These are phyloP conservation scores for Monosporascus sp. DNA, from an alignment of 2,329 filamentous ascomycete genomes.

Conservation along the genomic window DNA sequence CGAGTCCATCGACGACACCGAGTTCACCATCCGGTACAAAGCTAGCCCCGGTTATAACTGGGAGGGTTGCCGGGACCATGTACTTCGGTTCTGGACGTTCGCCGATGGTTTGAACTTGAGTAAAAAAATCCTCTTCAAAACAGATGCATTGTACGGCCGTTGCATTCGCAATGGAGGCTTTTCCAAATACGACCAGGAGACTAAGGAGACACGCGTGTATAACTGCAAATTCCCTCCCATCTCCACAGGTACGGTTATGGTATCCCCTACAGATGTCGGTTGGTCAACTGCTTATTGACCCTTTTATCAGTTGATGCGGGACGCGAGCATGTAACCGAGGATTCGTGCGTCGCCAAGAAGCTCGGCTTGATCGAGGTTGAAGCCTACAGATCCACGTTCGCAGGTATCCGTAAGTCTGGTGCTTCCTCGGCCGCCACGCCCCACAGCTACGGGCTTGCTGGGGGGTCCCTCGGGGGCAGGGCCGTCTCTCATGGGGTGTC, in stretches of 20 bases:
- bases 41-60: conserved; percentile 15
- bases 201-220: conserved; percentile 7
- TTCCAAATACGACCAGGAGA: background rate
- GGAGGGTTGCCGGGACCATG: conserved; percentile 10
- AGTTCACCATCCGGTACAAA: conserved; percentile 17
- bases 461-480: conserved; percentile 28
- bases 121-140: background rate
- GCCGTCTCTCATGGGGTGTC: conserved; percentile 27
- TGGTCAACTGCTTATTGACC: background rate
- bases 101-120: conserved; percentile 18
- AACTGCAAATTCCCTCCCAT: conserved; percentile 22
- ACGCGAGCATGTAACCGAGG: conserved; percentile 14
- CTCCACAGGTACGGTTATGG: conserved; percentile 16
- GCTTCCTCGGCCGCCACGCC: background rate
- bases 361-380: conserved; percentile 23
- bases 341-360: conserved; percentile 12
- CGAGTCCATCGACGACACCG: conserved; percentile 21
- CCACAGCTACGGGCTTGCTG: conserved; percentile 17
- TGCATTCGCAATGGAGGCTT: background rate
- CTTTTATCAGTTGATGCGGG: conserved; percentile 10
- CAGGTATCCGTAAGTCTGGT: background rate
- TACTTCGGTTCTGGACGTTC: conserved; percentile 3
- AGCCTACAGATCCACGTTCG: conserved; percentile 6
- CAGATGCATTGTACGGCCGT: background rate
- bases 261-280: too few relatives aligned